Base-by-base conservation (phyloP, 441 rosid genomes). In the Aquilaria agallochum region DNA sequence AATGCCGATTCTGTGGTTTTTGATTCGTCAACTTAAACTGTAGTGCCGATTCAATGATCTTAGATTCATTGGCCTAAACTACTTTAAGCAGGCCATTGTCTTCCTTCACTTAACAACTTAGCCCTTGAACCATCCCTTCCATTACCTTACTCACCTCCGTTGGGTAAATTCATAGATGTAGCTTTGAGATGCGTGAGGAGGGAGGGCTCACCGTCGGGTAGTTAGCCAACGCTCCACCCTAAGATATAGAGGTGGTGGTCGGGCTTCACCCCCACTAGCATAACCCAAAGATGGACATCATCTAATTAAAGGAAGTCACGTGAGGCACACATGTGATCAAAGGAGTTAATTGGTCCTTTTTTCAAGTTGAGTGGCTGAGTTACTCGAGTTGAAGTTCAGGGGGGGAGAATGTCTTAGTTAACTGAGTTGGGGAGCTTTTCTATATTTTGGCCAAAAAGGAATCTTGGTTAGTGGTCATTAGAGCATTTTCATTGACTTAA, bases 71-170 rank as follows among this genome's bases (percentile, higher is more conserved):
- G 44, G 68, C 71, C 84, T 86, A 92, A 2, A 86, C 90, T 10
- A 95, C 87, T 40, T 74, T 68, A 64, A 91, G 88, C 15, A 95
- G 66, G 11, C 82, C 88, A 58, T 87, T 78, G 64, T 87, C 97
- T 14, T 78, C 81, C 72, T 64, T 79, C 51, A 78, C 74, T 12
- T 72, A 77, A 67, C 97, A 94, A 73, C 97, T 91, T 76, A 89
- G 68, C 50, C 86, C 87, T 77, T 91, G 96, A 51, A 97, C 99
- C 97, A 91, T 94, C 63, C 53, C 48, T 53, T 7, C 40, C 44
- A 49, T 15, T 52, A 4, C 65, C 12, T 40, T 55, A 55, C 34
- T 4, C 32, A 5, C 7, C 11, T 13, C 45, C 3, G 32, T 36
- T n/a, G 11, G 55, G 52, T n/a, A 56, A 44, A 20, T 11, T 11